Evolutionary conservation across 164 flowering plant species (phyloP).

Genomic region (Nymphaea colorata): DNA sequence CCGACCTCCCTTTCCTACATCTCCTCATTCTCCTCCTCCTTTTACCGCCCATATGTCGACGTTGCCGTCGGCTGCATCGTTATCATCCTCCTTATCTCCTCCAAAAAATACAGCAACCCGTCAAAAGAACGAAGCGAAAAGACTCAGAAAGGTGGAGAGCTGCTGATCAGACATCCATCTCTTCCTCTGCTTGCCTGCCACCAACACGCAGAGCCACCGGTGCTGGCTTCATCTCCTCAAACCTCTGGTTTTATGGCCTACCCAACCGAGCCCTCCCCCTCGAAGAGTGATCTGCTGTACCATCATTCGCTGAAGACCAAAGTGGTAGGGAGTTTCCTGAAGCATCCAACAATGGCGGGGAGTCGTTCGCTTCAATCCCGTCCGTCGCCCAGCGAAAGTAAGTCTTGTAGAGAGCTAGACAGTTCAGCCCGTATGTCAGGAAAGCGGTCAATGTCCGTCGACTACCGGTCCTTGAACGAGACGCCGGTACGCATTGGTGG

Average conservation of each 20-base stretch:
- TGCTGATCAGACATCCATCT: not conserved
- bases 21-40: not conserved
- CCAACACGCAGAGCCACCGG: not conserved
- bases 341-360: too few species aligned
- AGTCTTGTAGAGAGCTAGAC: too few species aligned
- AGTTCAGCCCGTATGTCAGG: not conserved
- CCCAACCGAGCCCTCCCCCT: not conserved
- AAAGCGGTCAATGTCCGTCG: not conserved
- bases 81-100: not conserved
- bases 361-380: too few species aligned
- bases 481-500: not conserved
- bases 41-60: not conserved
- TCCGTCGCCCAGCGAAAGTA: too few species aligned
- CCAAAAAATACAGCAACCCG: not conserved
- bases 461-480: not conserved
- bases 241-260: not conserved
- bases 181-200: not conserved
- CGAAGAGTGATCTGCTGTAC: not conserved
- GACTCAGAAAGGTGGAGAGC: not conserved
- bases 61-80: not conserved
- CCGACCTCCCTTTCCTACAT: not conserved
- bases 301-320: too few species aligned
- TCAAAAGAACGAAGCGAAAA: not conserved
- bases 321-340: too few species aligned
- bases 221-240: not conserved